Conservation (phyloP, 2,329 filamentous ascomycete genomes). For the Pseudogymnoascus sp. region DNA sequence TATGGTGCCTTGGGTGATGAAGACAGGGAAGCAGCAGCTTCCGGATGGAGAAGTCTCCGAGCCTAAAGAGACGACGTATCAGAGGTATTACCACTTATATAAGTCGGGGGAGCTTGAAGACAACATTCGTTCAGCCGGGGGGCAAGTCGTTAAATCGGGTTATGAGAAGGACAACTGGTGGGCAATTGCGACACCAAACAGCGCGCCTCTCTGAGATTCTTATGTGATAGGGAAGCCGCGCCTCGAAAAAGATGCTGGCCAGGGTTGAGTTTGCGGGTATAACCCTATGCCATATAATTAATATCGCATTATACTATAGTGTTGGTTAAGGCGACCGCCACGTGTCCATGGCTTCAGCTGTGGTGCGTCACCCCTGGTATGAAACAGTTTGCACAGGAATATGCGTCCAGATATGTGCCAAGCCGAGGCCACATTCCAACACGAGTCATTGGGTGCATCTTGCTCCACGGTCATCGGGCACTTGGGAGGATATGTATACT, state of each 20-base stretch:
- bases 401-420: neutral
- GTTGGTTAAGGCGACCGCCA: neutral
- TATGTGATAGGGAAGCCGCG: neutral
- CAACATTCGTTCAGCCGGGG: conserved; percentile 68
- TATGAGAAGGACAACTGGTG: conserved; percentile 99
- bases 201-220: neutral
- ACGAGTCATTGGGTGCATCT: neutral
- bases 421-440: neutral
- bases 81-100: conserved; percentile 94
- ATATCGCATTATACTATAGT: conserved; percentile 1
- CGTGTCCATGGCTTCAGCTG: conserved; percentile 2
- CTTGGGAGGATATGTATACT: neutral
- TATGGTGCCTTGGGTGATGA: conserved; percentile 89
- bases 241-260: neutral
- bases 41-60: conserved; percentile 18
- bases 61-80: conserved; percentile 45
- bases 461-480: neutral
- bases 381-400: conserved; percentile 6
- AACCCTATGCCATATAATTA: neutral
- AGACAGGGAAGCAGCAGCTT: conserved; percentile 31
- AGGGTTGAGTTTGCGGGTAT: neutral
- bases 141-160: conserved; percentile 66
- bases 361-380: neutral
- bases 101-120: conserved; percentile 76
- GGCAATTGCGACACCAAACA: conserved; percentile 49